Evolutionary conservation across 306 rosid species (phyloP).

Genomic region (Cajanus cajan): DNA sequence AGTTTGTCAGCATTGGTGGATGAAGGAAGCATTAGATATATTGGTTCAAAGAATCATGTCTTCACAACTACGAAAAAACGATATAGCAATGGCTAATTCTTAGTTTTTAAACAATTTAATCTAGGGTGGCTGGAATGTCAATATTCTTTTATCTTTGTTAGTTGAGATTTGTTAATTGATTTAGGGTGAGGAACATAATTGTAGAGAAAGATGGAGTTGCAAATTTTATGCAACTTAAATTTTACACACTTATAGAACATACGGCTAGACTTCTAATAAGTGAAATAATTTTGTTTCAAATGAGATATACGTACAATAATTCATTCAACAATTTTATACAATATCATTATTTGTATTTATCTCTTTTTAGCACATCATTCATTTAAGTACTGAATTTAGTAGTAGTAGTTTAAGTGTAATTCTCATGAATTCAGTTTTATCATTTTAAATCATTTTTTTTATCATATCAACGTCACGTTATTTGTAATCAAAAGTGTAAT

Average conservation of each 20-base stretch:
- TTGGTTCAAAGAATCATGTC: constrained; percentile 64
- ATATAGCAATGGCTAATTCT: constrained; percentile 29
- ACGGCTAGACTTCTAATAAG: not conserved
- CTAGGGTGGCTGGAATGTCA: not conserved
- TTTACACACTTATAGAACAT: not conserved
- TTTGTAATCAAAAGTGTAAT: too few relatives aligned
- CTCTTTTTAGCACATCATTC: too few relatives aligned
- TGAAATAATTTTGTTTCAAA: not conserved
- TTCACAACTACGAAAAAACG: constrained; percentile 8
- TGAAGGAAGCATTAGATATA: constrained; percentile 92
- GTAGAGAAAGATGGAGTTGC: not conserved
- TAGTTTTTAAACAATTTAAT: not conserved
- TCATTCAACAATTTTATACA: too few relatives aligned
- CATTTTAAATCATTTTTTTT: too few relatives aligned
- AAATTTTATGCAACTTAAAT: not conserved
- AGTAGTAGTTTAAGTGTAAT: too few relatives aligned
- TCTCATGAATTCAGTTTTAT: too few relatives aligned
- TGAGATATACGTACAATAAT: too few relatives aligned
- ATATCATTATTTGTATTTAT: too few relatives aligned
- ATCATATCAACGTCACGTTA: too few relatives aligned
- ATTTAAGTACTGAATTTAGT: too few relatives aligned
- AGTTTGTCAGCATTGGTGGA: constrained; percentile 97
- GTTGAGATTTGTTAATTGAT: not conserved
- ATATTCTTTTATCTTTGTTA: not conserved
- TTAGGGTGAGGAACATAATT: constrained; percentile 1